Conservation (phyloP, 192 early-diverging fungal genomes). For the Borealophlyctis nickersoniae region DNA sequence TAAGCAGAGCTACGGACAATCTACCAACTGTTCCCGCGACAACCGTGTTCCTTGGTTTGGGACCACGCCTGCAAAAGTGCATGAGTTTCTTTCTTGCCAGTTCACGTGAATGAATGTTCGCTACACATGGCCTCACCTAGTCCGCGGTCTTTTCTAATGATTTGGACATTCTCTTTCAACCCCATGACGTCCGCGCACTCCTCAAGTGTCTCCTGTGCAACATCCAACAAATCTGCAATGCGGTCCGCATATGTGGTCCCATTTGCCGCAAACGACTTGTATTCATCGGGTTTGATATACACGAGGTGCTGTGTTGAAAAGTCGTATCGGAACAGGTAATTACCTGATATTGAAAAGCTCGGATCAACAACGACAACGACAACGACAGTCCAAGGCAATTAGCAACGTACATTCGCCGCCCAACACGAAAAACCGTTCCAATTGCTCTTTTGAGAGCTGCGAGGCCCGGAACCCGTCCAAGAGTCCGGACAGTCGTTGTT, state of each 20-base stretch:
- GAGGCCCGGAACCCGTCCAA: conserved; percentile 58
- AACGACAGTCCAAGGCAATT: not conserved
- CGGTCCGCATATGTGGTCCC: conserved; percentile 11
- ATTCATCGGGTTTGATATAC: conserved; percentile 58
- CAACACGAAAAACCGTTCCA: conserved; percentile 74
- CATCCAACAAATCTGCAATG: conserved; percentile 60
- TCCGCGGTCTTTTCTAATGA: conserved; percentile 77
- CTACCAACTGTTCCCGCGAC: conserved; percentile 69
- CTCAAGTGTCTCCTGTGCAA: conserved; percentile 66
- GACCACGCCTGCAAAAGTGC: too few species aligned
- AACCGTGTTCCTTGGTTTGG: conserved; percentile 49
- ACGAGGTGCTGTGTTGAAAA: conserved; percentile 51
- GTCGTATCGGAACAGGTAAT: conserved; percentile 79
- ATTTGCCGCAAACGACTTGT: conserved; percentile 22
- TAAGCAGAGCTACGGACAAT: too few species aligned
- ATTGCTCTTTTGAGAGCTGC: conserved; percentile 42
- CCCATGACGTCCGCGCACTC: conserved; percentile 65
- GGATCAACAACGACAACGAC: not conserved
- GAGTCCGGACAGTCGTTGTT: conserved; percentile 72
- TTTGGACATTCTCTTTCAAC: conserved; percentile 45
- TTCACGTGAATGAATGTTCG: not conserved
- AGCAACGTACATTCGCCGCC: conserved; percentile 27
- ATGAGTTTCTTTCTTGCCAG: conserved; percentile 10
- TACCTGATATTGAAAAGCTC: conserved; percentile 23
- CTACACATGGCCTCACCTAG: conserved; percentile 51